Evolutionary conservation across 371 early-diverging fungal genomes (phyloP).

Genomic region (Mortierella sp.): DNA sequence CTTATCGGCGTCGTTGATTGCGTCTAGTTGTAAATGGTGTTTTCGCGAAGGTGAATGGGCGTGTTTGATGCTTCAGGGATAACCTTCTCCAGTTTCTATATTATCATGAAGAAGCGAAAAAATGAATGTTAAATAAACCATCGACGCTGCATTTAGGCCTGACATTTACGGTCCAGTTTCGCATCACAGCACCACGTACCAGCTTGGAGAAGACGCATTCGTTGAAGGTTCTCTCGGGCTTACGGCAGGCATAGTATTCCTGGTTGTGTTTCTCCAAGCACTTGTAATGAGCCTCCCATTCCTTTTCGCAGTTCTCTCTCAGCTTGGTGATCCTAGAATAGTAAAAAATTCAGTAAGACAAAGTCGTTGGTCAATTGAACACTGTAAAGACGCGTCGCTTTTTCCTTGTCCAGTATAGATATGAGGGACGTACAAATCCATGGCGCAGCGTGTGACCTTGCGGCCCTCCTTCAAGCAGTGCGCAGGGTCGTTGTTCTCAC

Average conservation of each 20-base stretch:
- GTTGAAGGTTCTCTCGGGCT: slow-evolving; percentile 86
- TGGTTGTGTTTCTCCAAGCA: slow-evolving; percentile 95
- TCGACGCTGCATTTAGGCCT: neutral
- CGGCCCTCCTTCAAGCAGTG: slow-evolving; percentile 95
- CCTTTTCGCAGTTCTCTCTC: slow-evolving; percentile 89
- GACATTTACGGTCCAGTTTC: neutral
- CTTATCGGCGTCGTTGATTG: neutral
- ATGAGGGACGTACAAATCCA: slow-evolving; percentile 81
- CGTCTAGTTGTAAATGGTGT: slow-evolving; percentile 74
- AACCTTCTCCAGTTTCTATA: slow-evolving; percentile 83
- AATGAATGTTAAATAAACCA: neutral
- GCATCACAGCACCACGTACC: slow-evolving; percentile 63
- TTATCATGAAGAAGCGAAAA: neutral
- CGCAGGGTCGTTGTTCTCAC: slow-evolving; percentile 89
- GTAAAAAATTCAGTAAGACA: neutral
- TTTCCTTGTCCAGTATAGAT: neutral
- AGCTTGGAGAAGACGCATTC: slow-evolving; percentile 92
- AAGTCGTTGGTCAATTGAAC: neutral
- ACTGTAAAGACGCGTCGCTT: neutral
- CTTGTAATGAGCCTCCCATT: slow-evolving; percentile 93
- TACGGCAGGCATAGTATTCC: slow-evolving; percentile 85
- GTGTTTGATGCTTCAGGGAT: slow-evolving; percentile 82
- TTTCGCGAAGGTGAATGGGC: slow-evolving; percentile 81
- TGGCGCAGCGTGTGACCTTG: slow-evolving; percentile 95
- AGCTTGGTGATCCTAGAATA: slow-evolving; percentile 82